phyloP scores from a whole-genome alignment of 306 rosid genomes.

The Cotoneaster glaucophyllus region DNA sequence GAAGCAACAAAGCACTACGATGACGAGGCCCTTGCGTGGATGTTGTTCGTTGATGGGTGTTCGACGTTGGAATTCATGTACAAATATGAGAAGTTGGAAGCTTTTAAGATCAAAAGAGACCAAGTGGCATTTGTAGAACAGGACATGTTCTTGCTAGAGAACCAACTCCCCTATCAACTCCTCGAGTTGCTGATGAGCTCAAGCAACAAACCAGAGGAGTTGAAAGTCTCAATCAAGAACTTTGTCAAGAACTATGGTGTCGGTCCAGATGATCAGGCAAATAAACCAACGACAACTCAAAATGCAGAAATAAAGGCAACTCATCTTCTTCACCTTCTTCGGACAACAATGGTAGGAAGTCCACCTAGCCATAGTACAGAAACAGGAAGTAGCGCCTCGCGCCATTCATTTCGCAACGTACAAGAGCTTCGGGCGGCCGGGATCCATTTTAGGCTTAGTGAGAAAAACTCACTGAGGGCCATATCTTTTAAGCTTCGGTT shows the following conservation, averaged over 20 bases:
- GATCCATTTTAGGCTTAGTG: not conserved
- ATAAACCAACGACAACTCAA: too few relatives aligned
- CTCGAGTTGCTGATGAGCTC: too few relatives aligned
- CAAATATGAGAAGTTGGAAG: fast-evolving
- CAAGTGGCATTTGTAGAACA: not conserved
- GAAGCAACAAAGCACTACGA: not conserved
- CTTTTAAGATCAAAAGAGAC: not conserved
- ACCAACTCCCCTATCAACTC: slow-evolving; percentile 4
- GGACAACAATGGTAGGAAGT: not conserved
- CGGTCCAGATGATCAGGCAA: not conserved
- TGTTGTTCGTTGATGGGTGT: slow-evolving; percentile 1
- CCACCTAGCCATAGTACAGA: too few relatives aligned
- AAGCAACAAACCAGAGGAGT: too few relatives aligned
- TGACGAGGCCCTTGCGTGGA: not conserved
- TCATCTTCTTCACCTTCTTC: slow-evolving; percentile 5
- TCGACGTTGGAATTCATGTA: not conserved
- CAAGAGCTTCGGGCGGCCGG: slow-evolving; percentile 2
- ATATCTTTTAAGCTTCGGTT: not conserved
- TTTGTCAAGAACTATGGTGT: not conserved
- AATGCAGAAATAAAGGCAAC: not conserved
- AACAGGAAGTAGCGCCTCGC: fast-evolving
- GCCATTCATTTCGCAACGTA: not conserved
- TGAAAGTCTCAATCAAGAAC: not conserved
- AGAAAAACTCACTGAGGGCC: not conserved
- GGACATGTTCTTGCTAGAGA: slow-evolving; percentile 10